Evolutionary conservation across 306 rosid genomes (phyloP).

Genomic region (Ormosia emarginata): DNA sequence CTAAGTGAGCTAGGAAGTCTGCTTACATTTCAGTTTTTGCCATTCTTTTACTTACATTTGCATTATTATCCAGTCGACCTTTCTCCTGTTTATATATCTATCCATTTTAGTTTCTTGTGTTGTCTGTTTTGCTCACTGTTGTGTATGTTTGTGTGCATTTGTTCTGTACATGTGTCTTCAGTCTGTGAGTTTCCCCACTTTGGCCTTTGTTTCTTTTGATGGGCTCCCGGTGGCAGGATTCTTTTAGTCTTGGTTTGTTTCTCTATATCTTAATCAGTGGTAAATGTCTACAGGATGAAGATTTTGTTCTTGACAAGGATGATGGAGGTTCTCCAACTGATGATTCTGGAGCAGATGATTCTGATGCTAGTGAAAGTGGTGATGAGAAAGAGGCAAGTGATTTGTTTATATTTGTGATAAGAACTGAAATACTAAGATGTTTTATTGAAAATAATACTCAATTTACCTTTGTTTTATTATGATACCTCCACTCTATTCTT

Average conservation of each 20-base stretch:
- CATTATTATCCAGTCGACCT: not conserved
- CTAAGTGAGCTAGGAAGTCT: not conserved
- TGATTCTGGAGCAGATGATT: constrained; percentile 90
- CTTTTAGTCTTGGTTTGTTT: constrained; percentile 1
- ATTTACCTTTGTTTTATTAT: not conserved
- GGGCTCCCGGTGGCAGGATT: not conserved
- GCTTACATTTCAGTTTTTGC: not conserved
- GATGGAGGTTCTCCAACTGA: constrained; percentile 97
- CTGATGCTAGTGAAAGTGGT: constrained; percentile 78
- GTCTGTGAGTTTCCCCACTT: not conserved
- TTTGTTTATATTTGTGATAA: not conserved
- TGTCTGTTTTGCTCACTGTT: not conserved
- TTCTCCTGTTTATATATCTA: not conserved
- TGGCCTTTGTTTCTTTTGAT: not conserved
- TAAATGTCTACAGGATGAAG: constrained; percentile 66
- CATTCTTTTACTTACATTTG: not conserved
- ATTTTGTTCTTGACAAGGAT: constrained; percentile 80
- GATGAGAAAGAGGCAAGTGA: constrained; percentile 75
- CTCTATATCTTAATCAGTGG: constrained; percentile 9
- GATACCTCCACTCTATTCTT: not conserved
- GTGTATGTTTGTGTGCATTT: not conserved
- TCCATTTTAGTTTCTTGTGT: not conserved
- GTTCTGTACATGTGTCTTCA: not conserved
- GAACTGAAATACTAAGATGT: too few relatives aligned
- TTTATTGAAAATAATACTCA: too few relatives aligned